Evolutionary conservation across 2,329 filamentous ascomycete species (phyloP).

Genomic region (Ceratocystis destructans): DNA sequence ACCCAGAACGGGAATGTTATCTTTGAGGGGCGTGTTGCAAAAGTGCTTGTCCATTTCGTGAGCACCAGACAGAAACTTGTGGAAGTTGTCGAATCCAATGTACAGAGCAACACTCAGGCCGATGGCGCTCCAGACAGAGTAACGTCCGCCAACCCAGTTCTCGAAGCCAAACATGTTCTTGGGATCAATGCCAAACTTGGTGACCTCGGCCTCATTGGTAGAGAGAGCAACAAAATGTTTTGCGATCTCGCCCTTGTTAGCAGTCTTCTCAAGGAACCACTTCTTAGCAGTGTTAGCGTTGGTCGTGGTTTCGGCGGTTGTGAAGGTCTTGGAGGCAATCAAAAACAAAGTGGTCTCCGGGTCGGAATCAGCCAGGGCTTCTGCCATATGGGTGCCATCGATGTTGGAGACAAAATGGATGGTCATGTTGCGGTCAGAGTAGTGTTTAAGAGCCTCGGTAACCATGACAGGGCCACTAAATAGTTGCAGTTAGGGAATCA

Average conservation of each 20-base stretch:
- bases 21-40: slow-evolving; percentile 70
- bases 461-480: slow-evolving; percentile 92
- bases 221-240: slow-evolving; percentile 99
- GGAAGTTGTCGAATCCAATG: slow-evolving; percentile 95
- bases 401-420: slow-evolving; percentile 99
- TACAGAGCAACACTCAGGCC: slow-evolving; percentile 88
- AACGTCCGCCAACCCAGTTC: slow-evolving; percentile 95
- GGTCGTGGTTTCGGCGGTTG: slow-evolving; percentile 89
- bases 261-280: slow-evolving; percentile 82
- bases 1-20: slow-evolving; percentile 89
- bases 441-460: slow-evolving; percentile 90
- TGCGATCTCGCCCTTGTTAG: slow-evolving; percentile 69
- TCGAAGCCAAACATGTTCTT: slow-evolving; percentile 99
- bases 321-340: slow-evolving; percentile 98
- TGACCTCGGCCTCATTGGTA: slow-evolving; percentile 87
- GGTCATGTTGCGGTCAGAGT: slow-evolving; percentile 71
- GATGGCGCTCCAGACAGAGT: slow-evolving; percentile 98
- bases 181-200: slow-evolving; percentile 96
- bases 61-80: slow-evolving; percentile 85
- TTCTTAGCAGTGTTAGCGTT: slow-evolving; percentile 95
- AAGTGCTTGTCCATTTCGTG: slow-evolving; percentile 99
- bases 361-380: slow-evolving; percentile 76
- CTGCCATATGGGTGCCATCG: slow-evolving; percentile 92
- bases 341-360: slow-evolving; percentile 98
- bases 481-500: slow-evolving; percentile 19